Conservation (phyloP, 768 basidiomycete species). For the Auricularia heimuer region DNA sequence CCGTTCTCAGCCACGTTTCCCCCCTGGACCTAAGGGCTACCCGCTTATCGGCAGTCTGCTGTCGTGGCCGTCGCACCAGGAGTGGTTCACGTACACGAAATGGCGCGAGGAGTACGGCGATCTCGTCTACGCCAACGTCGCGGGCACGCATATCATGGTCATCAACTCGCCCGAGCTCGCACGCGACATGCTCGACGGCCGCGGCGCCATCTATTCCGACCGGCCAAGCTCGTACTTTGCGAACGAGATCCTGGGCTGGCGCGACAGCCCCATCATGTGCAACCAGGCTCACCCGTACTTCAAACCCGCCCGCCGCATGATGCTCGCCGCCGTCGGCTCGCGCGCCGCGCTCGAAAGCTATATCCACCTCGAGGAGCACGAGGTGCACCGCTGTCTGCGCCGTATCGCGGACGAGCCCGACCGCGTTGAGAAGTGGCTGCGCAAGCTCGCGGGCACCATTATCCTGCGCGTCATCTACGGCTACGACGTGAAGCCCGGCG, state of each 20-base stretch:
- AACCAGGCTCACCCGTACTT: not conserved
- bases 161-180: slow-evolving; percentile 13
- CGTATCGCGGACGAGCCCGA: not conserved
- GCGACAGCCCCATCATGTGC: not conserved
- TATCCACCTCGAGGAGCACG: not conserved
- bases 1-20: too few relatives aligned
- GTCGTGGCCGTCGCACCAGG: not conserved
- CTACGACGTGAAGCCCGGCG: slow-evolving; percentile 7
- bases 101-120: slow-evolving; percentile 28
- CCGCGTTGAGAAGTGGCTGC: not conserved
- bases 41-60: too few relatives aligned
- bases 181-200: slow-evolving; percentile 11
- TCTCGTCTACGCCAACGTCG: slow-evolving; percentile 52
- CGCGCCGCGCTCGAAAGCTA: not conserved
- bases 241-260: not conserved
- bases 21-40: too few relatives aligned
- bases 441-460: slow-evolving; percentile 4
- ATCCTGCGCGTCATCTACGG: slow-evolving; percentile 9
- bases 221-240: not conserved
- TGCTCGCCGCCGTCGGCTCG: not conserved
- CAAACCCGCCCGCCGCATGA: not conserved
- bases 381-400: not conserved
- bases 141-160: slow-evolving; percentile 46
- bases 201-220: slow-evolving; percentile 2
- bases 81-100: not conserved